A percentile compares a stretch with the other conserved stretches of the same genome.
Evolutionary conservation across 192 early-diverging fungal species (phyloP).

Genomic region (Geranomyces variabilis): DNA sequence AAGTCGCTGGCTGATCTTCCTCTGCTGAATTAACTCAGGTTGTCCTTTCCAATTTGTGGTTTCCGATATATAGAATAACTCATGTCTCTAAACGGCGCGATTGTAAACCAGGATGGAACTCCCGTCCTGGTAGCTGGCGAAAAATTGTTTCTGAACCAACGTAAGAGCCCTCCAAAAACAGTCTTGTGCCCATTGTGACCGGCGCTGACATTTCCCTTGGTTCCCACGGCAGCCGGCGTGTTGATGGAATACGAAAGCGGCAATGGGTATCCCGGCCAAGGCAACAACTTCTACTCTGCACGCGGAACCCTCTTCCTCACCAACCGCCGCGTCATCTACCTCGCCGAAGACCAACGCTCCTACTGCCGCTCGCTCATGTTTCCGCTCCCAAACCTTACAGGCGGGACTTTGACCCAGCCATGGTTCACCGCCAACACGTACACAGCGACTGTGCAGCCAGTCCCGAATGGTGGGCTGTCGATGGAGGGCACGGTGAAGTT

Average conservation of each 20-base stretch:
- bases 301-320: slow-evolving; percentile 27
- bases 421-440: slow-evolving; percentile 62
- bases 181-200: not conserved
- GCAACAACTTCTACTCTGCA: slow-evolving; percentile 26
- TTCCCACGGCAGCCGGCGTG: slow-evolving; percentile 20
- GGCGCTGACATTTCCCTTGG: too few species aligned
- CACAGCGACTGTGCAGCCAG: slow-evolving; percentile 33
- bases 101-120: slow-evolving; percentile 13
- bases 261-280: slow-evolving; percentile 39
- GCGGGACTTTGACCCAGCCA: slow-evolving; percentile 53
- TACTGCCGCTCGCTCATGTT: too few species aligned
- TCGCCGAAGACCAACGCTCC: not conserved
- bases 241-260: slow-evolving; percentile 32
- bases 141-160: slow-evolving; percentile 39
- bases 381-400: slow-evolving; percentile 15
- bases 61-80: not conserved
- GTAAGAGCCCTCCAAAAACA: not conserved
- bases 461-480: slow-evolving; percentile 52
- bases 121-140: slow-evolving; percentile 34
- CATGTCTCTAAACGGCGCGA: slow-evolving; percentile 38
- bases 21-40: too few species aligned
- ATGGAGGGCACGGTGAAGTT: slow-evolving; percentile 45
- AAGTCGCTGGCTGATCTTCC: too few species aligned
- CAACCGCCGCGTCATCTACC: slow-evolving; percentile 34
- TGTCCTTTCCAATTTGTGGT: too few species aligned